A percentile compares a stretch with the other conserved stretches of the same genome.
Evolutionary conservation across 1,284 basidiomycete genomes (phyloP).

Genomic region (Fomes fomentarius): DNA sequence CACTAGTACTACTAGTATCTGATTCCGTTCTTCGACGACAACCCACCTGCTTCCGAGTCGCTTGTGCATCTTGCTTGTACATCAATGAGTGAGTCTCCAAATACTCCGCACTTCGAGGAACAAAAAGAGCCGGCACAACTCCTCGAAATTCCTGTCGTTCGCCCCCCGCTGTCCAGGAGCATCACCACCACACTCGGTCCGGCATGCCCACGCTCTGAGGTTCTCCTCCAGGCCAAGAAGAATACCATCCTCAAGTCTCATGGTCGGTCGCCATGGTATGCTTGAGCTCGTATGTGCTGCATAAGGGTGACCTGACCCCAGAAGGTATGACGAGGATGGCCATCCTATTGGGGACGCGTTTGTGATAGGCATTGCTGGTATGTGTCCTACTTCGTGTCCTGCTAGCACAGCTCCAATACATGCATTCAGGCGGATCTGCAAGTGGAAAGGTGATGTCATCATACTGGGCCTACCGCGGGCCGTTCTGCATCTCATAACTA

Average conservation of each 20-base stretch:
- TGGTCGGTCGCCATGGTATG: constrained; percentile 80
- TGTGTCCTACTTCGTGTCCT: constrained; percentile 30
- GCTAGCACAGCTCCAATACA: not conserved
- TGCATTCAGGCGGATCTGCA: constrained; percentile 78
- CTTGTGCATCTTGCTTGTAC: not conserved
- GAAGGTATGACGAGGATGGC: constrained; percentile 79
- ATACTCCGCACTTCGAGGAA: constrained; percentile 5
- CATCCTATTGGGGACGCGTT: constrained; percentile 76
- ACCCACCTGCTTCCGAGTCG: no score
- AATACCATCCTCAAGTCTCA: constrained; percentile 85
- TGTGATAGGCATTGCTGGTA: constrained; percentile 92
- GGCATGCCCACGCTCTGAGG: constrained; percentile 15
- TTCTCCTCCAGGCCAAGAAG: constrained; percentile 47
- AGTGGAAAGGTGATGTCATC: constrained; percentile 90
- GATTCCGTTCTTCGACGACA: no score
- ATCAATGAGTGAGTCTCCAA: not conserved
- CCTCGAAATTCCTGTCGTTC: constrained; percentile 8
- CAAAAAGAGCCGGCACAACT: constrained; percentile 6
- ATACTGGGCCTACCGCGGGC: no score
- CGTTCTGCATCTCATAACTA: no score
- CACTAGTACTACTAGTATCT: no score
- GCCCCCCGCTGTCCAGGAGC: constrained; percentile 22
- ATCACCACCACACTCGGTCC: constrained; percentile 17
- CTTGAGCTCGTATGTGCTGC: constrained; percentile 15
- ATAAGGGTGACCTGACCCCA: not conserved